These are phyloP conservation scores for Paraconiothyrium sp. DNA, from an alignment of 2,329 filamentous ascomycete species.

Conservation along the genomic window DNA sequence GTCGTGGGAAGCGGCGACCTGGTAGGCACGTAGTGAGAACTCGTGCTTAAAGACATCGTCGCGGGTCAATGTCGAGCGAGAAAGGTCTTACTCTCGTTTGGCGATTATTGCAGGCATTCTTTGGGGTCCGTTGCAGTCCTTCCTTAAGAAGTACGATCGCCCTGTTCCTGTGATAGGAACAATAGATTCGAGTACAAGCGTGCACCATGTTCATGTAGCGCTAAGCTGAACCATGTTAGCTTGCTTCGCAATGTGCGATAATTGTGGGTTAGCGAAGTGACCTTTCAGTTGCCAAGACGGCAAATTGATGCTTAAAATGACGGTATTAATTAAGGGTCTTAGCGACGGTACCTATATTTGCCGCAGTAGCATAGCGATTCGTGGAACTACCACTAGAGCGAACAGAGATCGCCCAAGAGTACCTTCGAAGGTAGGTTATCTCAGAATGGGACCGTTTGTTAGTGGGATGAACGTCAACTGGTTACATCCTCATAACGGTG, in stretches of 20 bases:
- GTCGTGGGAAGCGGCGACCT: not conserved
- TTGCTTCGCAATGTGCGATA: not conserved
- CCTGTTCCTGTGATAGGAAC: not conserved
- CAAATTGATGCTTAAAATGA: not conserved
- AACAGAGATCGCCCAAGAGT: too few species aligned
- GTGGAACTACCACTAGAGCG: not conserved
- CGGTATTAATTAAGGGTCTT: not conserved
- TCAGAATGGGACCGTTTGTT: too few species aligned
- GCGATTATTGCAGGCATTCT: not conserved
- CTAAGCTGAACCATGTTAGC: not conserved
- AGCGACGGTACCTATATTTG: not conserved
- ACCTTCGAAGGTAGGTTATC: too few species aligned
- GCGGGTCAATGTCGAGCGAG: not conserved
- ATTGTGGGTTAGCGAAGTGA: not conserved
- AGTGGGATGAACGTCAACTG: too few species aligned
- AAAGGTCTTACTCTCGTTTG: not conserved
- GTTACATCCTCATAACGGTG: too few species aligned
- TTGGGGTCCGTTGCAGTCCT: not conserved
- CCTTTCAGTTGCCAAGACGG: constrained; percentile 1
- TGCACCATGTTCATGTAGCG: not conserved
- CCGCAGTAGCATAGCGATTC: not conserved
- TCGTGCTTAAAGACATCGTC: not conserved
- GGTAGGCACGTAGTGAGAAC: not conserved
- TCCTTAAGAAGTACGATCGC: not conserved
- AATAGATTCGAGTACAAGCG: not conserved